A percentile compares a stretch with the other conserved stretches of the same genome.
Conservation (phyloP, 495 filamentous ascomycete genomes). For the Schizothecium vesticola region DNA sequence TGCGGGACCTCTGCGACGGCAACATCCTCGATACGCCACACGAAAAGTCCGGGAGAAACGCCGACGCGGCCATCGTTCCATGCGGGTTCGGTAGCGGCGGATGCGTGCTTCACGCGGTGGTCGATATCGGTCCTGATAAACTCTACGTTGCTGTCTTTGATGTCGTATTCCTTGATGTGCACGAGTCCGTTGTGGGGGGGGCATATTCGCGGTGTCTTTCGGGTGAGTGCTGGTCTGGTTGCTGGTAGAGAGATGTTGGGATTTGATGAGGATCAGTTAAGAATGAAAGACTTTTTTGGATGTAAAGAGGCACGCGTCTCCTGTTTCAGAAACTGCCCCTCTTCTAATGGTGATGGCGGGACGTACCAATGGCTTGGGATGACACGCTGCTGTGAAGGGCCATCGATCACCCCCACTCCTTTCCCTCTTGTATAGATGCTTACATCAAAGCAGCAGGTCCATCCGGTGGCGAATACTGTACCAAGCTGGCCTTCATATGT, state of each 20-base stretch:
- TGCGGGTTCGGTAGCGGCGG: conserved; percentile 54
- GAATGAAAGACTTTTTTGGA: no score
- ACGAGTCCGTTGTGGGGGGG: conserved; percentile 51
- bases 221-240: neutral
- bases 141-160: conserved; percentile 60
- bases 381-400: no score
- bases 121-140: conserved; percentile 55
- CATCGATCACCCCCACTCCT: no score
- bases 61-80: conserved; percentile 53
- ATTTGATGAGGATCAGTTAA: neutral
- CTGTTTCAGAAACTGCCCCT: no score
- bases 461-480: no score
- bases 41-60: conserved; percentile 42
- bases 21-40: conserved; percentile 61
- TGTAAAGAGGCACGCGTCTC: no score
- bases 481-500: no score
- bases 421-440: no score
- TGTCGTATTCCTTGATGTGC: conserved; percentile 54
- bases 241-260: no score
- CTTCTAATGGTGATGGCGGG: no score
- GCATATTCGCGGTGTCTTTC: neutral
- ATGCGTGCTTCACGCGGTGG: conserved; percentile 59
- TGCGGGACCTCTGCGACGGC: conserved; percentile 54
- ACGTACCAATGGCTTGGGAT: no score
- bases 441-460: no score